phyloP scores from a whole-genome alignment of 768 basidiomycete genomes.

The Rhizopogon vulgaris region DNA sequence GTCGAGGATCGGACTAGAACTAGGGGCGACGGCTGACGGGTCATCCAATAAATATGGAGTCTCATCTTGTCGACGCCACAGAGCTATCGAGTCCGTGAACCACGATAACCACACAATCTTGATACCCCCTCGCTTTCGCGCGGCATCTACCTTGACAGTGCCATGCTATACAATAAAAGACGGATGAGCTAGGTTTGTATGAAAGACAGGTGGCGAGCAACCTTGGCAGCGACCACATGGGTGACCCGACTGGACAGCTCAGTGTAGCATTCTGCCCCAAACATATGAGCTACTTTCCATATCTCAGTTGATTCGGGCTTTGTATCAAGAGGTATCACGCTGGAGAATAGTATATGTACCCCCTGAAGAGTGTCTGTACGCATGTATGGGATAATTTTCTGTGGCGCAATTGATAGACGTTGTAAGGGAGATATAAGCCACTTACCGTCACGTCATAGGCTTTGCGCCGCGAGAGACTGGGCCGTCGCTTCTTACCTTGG shows the following conservation, averaged over 20 bases:
- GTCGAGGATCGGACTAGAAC: constrained; percentile 40
- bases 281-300: constrained; percentile 81
- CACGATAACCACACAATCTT: constrained; percentile 85
- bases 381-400: constrained; percentile 84
- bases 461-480: constrained; percentile 23
- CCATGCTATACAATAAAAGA: constrained; percentile 48
- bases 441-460: constrained; percentile 75
- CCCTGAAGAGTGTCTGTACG: constrained; percentile 73
- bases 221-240: constrained; percentile 90
- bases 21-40: constrained; percentile 34
- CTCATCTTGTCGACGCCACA: constrained; percentile 84
- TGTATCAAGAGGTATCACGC: constrained; percentile 88
- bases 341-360: constrained; percentile 84
- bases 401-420: constrained; percentile 2
- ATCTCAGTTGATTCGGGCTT: constrained; percentile 74
- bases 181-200: constrained; percentile 5
- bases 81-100: constrained; percentile 85
- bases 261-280: constrained; percentile 77
- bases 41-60: constrained; percentile 67
- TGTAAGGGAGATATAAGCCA: constrained; percentile 7
- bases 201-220: constrained; percentile 22
- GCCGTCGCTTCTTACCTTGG: constrained; percentile 22
- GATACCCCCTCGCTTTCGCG: constrained; percentile 67
- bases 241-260: constrained; percentile 66
- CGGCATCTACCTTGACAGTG: constrained; percentile 87